These are phyloP conservation scores for Delonix regia DNA, from an alignment of 306 rosid genomes.

Conservation along the genomic window DNA sequence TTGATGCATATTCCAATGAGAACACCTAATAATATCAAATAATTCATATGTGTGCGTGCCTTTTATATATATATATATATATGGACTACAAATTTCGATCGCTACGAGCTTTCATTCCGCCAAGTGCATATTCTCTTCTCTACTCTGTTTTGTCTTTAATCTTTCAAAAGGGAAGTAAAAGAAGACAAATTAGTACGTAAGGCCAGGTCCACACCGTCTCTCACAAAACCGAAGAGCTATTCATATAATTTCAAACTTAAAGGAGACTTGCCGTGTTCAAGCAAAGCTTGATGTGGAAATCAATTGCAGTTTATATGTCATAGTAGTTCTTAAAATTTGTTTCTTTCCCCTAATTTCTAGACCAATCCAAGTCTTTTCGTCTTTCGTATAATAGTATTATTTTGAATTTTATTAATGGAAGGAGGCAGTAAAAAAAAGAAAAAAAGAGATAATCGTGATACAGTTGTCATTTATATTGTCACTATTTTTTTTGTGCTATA, in stretches of 20 bases:
- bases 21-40: no score
- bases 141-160: background rate
- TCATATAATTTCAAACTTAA: background rate
- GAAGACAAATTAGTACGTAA: conserved; percentile 15
- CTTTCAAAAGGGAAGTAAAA: background rate
- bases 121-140: background rate
- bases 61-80: no score
- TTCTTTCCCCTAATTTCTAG: background rate
- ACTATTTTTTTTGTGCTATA: no score
- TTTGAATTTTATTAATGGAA: no score
- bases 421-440: no score
- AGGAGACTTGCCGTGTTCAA: background rate
- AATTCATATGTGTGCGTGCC: no score
- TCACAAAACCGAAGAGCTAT: background rate
- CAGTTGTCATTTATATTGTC: no score
- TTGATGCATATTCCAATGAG: no score
- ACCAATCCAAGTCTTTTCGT: background rate
- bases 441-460: no score
- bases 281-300: background rate
- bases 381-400: background rate
- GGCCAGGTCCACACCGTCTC: background rate
- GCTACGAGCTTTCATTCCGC: background rate
- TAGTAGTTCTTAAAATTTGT: background rate
- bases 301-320: background rate
- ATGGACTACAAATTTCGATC: no score